phyloP scores from a whole-genome alignment of 2,329 filamentous ascomycete genomes.

The Aspergillus transmontanensis region DNA sequence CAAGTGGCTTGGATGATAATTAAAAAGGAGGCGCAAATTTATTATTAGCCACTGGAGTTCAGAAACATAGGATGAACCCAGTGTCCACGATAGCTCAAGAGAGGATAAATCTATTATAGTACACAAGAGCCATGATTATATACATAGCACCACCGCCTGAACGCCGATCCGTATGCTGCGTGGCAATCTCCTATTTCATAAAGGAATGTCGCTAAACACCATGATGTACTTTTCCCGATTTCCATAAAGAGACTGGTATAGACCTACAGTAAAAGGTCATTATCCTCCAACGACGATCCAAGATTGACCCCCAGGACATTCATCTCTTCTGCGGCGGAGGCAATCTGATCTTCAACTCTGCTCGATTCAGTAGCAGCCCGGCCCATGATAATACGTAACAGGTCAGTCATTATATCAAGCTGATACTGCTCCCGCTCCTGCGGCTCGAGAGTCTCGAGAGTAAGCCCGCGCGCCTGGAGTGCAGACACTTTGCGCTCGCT shows the following conservation, averaged over 20 bases:
- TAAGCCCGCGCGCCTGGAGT: conserved; percentile 35
- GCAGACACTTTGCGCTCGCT: conserved; percentile 39
- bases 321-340: conserved; percentile 42
- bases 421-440: conserved; percentile 43
- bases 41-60: not conserved
- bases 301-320: conserved; percentile 34
- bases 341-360: conserved; percentile 38
- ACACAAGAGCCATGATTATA: not conserved
- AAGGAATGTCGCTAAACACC: not conserved
- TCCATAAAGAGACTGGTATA: not conserved
- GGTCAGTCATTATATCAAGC: conserved; percentile 45
- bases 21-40: not conserved
- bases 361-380: conserved; percentile 31
- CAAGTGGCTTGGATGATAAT: not conserved
- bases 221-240: not conserved
- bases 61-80: not conserved
- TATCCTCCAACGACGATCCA: conserved; percentile 31
- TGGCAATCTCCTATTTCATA: not conserved
- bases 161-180: not conserved
- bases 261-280: conserved; percentile 26
- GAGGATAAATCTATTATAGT: not conserved
- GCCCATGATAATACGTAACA: conserved; percentile 45
- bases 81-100: not conserved
- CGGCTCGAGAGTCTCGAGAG: conserved; percentile 38
- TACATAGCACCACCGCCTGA: not conserved